Base-by-base conservation (phyloP, 768 basidiomycete genomes). In the Auricularia sp. region DNA sequence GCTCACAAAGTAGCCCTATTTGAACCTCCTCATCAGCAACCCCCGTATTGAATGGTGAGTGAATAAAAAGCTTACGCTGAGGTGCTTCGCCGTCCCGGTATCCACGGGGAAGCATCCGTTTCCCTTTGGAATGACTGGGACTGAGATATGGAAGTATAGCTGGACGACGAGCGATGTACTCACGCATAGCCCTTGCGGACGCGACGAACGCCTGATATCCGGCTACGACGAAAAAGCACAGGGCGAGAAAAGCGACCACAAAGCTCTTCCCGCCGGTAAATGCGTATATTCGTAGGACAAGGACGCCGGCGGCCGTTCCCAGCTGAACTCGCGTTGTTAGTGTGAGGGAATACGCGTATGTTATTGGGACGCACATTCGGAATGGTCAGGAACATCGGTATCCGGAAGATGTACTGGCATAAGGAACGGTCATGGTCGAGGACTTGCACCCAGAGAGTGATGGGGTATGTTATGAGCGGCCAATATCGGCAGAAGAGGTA, bases 401-500 rank as follows among this genome's bases (percentile, higher is more conserved):
- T 35, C 29, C 29, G 14, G 56, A 29, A 59, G 8, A 59, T 24
- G 7, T 4, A 14, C 24, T 29, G 4, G 34, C 56, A 59, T 4
- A 59, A 29, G 6, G 24, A 29, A 14, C 29, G 56, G 34, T 59
- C 34, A 33, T 59, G 56, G 56, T 59, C 56, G 8, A 14, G 14
- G 29, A 59, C 34, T 59, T 59, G 56, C 6, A 59, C 24, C 56
- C 56, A 59, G 16, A 59, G 14, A 21, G 56, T 59, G 56, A 59
- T 59, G 4, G 56, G 56, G 56, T 59, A 59, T 18, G 56, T 59
- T 21, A 59, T 2, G 29, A 59, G 56, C 56, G 56, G 56, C 29
- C 34, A 59, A 35, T 59, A 59, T 29, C 56, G 56, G 24, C 56
- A 59, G 56, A 59, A 59, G 24, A 59, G 21, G 18, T 59, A 59